phyloP scores from a whole-genome alignment of 257 asterid species.

The Vinca minor region DNA sequence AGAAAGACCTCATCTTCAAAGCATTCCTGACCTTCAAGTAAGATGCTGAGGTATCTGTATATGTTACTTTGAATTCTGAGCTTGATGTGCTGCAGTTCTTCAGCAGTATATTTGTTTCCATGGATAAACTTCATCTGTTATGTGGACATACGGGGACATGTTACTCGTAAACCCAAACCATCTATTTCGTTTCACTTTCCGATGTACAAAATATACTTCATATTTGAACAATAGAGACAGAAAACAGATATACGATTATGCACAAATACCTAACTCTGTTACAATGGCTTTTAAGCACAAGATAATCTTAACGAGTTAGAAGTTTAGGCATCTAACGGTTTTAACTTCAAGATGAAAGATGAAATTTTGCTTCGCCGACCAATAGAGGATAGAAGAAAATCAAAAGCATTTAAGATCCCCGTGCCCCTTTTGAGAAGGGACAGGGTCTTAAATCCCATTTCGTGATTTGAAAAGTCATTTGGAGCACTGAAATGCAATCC shows the following conservation, averaged over 20 bases:
- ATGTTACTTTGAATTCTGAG: conserved; percentile 43
- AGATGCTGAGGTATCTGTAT: conserved; percentile 40
- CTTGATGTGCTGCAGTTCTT: conserved; percentile 50
- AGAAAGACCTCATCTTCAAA: conserved; percentile 46
- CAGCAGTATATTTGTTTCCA: conserved; percentile 38
- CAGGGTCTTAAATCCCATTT: not conserved
- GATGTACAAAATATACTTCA: not conserved
- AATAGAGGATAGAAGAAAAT: not conserved
- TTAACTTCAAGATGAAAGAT: not conserved
- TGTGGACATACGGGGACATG: not conserved
- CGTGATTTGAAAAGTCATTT: not conserved
- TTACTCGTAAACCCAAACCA: not conserved
- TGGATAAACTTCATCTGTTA: conserved; percentile 50
- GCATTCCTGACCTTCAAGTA: conserved; percentile 57
- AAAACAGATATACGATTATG: not conserved
- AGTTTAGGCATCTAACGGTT: not conserved
- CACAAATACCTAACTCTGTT: not conserved
- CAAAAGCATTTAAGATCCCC: not conserved
- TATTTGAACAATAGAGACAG: not conserved
- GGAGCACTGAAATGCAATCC: not conserved
- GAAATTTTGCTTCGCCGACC: not conserved
- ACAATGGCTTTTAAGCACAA: not conserved
- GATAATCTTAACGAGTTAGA: no score
- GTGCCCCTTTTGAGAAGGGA: not conserved
- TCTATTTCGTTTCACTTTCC: not conserved